Base-by-base conservation (phyloP, 495 filamentous ascomycete species). In the Extremus antarcticus region DNA sequence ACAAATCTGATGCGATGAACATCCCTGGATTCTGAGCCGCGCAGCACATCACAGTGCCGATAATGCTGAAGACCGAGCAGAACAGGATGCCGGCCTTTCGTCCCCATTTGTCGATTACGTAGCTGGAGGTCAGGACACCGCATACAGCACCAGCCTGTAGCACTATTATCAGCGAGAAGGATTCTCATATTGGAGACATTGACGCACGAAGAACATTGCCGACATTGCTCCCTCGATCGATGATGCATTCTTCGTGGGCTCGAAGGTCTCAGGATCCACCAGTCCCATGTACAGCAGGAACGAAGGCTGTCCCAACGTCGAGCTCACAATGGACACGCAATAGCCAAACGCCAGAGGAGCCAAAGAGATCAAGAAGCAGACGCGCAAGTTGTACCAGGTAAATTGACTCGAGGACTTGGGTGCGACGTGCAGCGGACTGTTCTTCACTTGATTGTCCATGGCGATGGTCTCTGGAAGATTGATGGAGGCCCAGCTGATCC, bases 311-410 rank as follows among this genome's bases (percentile, higher is more conserved):
- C 60, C 60, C 9, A 63, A 46, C 9, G 60, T 63, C 2, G 53
- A 53, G 4, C 56, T 49, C 17, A 63, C 57, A 47, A 63, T 60
- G 25, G 55, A 55, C 2, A 53, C 51, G 22, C 52, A 57, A 43
- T 63, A 63, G 24, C 60, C 60, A 43, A 63, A 63, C 15, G 60
- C 60, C 53, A 63, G 29, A 40, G 55, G 57, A 7, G 52, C 60
- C 15, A 63, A 39, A 24, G 55, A 50, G 13, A 60, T 53, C 1
- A 60, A 24, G 25, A 47, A 60, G 38, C 56, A 59, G 29, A 57
- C 43, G 20, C 51, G 40, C 41, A 59, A 63, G 24, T 56, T 59
- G 41, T 60, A 57, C 53, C 60, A 60, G 49, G 55, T 63, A 48
- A 59, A 63, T 25, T 63, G 60, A 8, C 16, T 45, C 7, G 41